These are phyloP conservation scores for Eucalyptus marginata DNA, from an alignment of 345 rosid genomes.

Conservation along the genomic window DNA sequence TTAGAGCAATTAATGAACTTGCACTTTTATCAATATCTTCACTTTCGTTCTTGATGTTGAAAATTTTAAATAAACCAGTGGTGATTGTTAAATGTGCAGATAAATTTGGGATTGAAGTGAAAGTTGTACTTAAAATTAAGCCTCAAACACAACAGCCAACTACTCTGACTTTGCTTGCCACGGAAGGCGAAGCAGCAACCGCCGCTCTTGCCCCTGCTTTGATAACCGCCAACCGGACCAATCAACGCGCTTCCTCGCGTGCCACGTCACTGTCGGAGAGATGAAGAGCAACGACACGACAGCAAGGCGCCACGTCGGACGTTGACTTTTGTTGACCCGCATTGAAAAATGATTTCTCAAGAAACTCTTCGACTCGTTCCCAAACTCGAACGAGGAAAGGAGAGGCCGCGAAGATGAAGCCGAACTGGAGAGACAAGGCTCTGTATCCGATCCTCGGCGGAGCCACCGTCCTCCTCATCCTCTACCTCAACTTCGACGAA, in stretches of 20 bases:
- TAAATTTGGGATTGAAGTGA: accelerated
- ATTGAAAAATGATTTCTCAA: neutral
- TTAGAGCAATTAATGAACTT: no score
- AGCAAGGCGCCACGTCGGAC: neutral
- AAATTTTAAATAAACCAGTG: neutral
- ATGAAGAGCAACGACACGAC: neutral
- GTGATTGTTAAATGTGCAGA: neutral
- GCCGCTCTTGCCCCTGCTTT: no score
- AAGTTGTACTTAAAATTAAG: neutral
- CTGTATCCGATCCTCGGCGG: constrained; percentile 15
- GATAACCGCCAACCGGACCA: neutral
- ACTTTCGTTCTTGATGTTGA: neutral
- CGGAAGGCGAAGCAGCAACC: no score
- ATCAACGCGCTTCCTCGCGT: neutral
- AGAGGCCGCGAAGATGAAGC: neutral
- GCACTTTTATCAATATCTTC: neutral
- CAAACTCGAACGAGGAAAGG: neutral
- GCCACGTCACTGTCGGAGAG: neutral
- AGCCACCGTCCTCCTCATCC: constrained; percentile 1
- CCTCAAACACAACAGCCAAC: accelerated
- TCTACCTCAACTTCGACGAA: constrained; percentile 12
- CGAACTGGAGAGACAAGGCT: constrained; percentile 12
- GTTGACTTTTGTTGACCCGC: neutral
- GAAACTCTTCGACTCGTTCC: neutral
- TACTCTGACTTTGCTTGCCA: accelerated